Evolutionary conservation across 169 alveolate species (phyloP), one percentile per base, ranked within the genome.

Genomic region (Plasmodium yoelii): DNA sequence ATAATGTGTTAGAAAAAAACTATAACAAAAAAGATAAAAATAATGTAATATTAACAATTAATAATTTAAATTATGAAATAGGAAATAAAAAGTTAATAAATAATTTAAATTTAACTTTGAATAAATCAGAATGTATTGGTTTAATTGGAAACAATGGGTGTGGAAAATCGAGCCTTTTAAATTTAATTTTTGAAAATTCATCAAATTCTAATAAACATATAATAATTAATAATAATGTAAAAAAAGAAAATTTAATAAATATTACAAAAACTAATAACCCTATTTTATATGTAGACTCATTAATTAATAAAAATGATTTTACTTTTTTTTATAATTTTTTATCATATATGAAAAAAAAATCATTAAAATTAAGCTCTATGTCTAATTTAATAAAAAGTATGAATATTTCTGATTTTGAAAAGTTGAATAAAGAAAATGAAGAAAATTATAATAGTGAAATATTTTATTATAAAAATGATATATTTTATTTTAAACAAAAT

Each of bases 101-200:
- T 57, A 94, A 94, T 46, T 77, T 94, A n/a, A 63, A 73, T 68
- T 92, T 94, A 5, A 75, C 74, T 22, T 64, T 94, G 24, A 69
- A 87, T 75, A 68, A 74, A 53, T 92, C 94, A 5, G 96, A 94
- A 22, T 92, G 96, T 65, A 75, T 94, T 7, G 95, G 96, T 15
- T 84, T 94, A 13, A 88, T 94, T 24, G 96, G 96, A 1, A 94
- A 94, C 65, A 94, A 94, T 94, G 96, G 96, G 19, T 87, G 74
- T 44, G 96, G 96, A 3, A 94, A 94, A 69, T 82, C 94, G n/a
- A 82, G 93, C 15, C 77, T 94, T 57, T 75, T 94, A 44, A 91
- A 94, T 56, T 47, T 87, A 59, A 87, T 87, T 56, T 74, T 13
- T 28, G 90, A 82, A 34, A 70, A 46, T 55, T 26, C 90, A 63